phyloP scores from a whole-genome alignment of 2,329 filamentous ascomycete species.

The Fusarium clavum region DNA sequence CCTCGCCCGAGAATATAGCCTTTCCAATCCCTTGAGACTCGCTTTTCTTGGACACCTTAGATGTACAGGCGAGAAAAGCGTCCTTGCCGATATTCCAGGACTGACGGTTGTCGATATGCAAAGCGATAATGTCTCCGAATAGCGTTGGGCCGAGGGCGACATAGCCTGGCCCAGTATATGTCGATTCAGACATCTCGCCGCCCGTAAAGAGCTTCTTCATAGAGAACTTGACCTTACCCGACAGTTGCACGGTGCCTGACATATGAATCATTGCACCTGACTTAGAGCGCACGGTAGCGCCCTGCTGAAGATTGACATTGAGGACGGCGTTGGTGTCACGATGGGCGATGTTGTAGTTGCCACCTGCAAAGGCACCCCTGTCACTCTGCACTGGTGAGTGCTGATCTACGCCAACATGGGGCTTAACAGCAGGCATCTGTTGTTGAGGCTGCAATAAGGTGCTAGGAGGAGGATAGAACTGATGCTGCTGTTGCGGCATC shows the following conservation, averaged over 20 bases:
- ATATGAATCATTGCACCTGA: neutral
- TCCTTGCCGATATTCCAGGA: neutral
- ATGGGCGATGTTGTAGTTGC: neutral
- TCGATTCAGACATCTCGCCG: neutral
- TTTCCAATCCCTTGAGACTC: neutral
- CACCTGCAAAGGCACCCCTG: neutral
- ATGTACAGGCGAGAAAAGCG: neutral
- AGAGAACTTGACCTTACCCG: neutral
- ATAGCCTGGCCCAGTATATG: neutral
- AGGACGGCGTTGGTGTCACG: neutral
- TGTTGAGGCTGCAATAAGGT: too few species aligned
- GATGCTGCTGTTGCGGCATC: too few species aligned
- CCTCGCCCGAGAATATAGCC: neutral
- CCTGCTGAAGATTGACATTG: neutral
- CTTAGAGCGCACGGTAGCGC: neutral
- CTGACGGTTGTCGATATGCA: neutral
- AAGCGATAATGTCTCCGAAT: neutral
- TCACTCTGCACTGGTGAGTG: neutral
- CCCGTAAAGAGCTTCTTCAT: neutral
- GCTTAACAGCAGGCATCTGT: too few species aligned
- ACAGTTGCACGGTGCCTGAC: neutral
- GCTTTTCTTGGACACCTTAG: neutral
- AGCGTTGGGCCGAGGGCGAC: neutral
- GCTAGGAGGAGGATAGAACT: too few species aligned
- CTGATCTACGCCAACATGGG: too few species aligned